Evolutionary conservation across 768 basidiomycete species (phyloP), one percentile per base, ranked within the genome.

Genomic region (Podaxis rugospora): DNA sequence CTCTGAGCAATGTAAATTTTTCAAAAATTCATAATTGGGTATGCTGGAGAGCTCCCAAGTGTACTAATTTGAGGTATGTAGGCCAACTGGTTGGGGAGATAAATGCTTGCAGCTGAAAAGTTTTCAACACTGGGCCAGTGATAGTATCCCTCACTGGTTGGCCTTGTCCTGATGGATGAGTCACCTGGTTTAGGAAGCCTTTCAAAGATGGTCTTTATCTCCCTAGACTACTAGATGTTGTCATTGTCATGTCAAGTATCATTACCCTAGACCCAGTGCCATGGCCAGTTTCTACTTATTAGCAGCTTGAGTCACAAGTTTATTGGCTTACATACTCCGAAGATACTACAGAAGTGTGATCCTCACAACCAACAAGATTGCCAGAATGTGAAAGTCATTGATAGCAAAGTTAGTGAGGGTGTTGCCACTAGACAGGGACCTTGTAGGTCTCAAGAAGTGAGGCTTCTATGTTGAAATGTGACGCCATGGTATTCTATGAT

Each of bases 391-490:
- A 16, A 18, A 9, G 18, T 18, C 14, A 6, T 18, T 5, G 5
- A 18, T 44, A 2, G 16, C 18, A 9, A n/a, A 5, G 16, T 54
- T 32, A 21, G 9, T 9, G 25, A 25, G 11, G 4, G 51, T 14
- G n/a, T 44, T 42, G 37, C 39, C 2, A 13, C 39, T 59, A n/a
- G 58, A 44, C 16, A 4, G 39, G 16, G 58, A 59, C 6, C 32
- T 2, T 11, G 23, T 65, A 36, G 66, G 64, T 46, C 47, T 69
- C 72, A 13, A 75, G 68, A 0, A 74, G 73, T 75, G 50, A 77
- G 65, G 61, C 74, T 74, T 51, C 70, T 74, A 62, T 70, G 71
- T 64, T 74, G 76, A 60, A 64, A 65, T 11, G 58, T 59, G 18
- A 62, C 50, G 42, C 62, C 65, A 23, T 65, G 63, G 16, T 60